Percentiles rank a stretch among this genome's conserved stretches.
Conservation (phyloP, 129 eudicot species). For the Escallonia herrerae region DNA sequence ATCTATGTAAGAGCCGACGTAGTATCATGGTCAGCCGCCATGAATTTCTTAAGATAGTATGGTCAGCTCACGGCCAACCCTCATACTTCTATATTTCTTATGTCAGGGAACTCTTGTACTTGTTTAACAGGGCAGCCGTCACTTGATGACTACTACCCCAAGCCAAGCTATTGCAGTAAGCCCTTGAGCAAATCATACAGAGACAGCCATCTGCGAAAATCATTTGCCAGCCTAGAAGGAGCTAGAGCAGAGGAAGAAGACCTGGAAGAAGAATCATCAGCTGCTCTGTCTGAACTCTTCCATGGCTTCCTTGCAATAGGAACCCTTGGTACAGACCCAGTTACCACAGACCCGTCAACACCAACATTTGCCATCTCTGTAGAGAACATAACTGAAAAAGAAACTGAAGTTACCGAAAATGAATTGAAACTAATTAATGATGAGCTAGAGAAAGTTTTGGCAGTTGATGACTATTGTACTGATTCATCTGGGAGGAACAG, state of each 20-base stretch:
- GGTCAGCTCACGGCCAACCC: background rate
- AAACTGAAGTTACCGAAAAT: constrained; percentile 52
- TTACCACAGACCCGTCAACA: constrained; percentile 50
- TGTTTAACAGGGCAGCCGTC: constrained; percentile 58
- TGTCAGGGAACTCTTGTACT: constrained; percentile 39
- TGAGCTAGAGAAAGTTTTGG: constrained; percentile 66
- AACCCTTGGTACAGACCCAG: constrained; percentile 55
- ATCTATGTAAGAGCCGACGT: background rate
- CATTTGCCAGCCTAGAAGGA: constrained; percentile 58
- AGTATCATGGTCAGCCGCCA: background rate
- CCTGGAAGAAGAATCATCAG: constrained; percentile 41
- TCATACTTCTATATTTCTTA: constrained; percentile 19
- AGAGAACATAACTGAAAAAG: constrained; percentile 47
- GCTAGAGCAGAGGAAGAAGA: constrained; percentile 41
- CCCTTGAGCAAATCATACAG: constrained; percentile 33
- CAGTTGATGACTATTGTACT: constrained; percentile 32
- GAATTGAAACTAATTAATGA: constrained; percentile 62
- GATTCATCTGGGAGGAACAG: constrained; percentile 77
- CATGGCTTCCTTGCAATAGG: constrained; percentile 88
- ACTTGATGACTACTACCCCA: constrained; percentile 53
- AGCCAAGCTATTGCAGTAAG: constrained; percentile 34
- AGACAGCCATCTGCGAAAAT: constrained; percentile 39
- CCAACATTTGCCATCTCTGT: constrained; percentile 61
- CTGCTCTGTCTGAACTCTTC: constrained; percentile 44
- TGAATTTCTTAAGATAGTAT: background rate